phyloP scores from a whole-genome alignment of 1,284 basidiomycete genomes.

The Cystobasidium slooffiae region DNA sequence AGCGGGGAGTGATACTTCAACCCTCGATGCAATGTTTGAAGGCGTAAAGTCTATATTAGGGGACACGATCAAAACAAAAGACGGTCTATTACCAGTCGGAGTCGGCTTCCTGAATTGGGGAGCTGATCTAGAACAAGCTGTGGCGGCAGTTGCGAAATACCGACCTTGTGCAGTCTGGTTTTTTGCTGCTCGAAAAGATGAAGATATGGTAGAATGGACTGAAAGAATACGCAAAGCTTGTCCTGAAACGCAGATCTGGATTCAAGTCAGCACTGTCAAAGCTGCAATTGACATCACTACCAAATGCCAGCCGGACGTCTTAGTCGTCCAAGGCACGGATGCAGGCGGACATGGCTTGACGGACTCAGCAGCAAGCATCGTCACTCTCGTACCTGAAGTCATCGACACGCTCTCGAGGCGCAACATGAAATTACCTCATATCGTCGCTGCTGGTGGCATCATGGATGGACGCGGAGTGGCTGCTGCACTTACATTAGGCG shows the following conservation, averaged over 20 bases:
- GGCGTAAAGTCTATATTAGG: not conserved
- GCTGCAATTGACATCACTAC: conserved; percentile 8
- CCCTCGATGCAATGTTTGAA: conserved; percentile 5
- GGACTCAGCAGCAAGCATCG: conserved; percentile 22
- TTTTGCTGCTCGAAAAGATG: conserved; percentile 27
- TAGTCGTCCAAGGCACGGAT: conserved; percentile 40
- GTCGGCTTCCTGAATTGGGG: conserved; percentile 42
- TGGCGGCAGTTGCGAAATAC: conserved; percentile 9
- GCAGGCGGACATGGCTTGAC: conserved; percentile 40
- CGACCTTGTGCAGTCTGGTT: conserved; percentile 38
- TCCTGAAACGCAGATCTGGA: conserved; percentile 36
- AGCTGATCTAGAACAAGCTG: conserved; percentile 29
- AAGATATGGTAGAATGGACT: conserved; percentile 35
- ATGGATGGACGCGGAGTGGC: conserved; percentile 30
- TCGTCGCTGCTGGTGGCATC: conserved; percentile 32
- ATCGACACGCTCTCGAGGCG: conserved; percentile 3
- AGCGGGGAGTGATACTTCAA: conserved; percentile 32
- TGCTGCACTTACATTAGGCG: conserved; percentile 32
- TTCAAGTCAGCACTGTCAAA: conserved; percentile 35
- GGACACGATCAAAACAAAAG: no score
- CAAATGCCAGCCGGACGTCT: conserved; percentile 32
- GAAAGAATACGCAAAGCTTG: conserved; percentile 22
- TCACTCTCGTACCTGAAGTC: conserved; percentile 31
- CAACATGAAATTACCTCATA: not conserved
- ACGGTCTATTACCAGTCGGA: conserved; percentile 21